Conservation (phyloP, 2,329 filamentous ascomycete genomes). For the Penicillium sp. region DNA sequence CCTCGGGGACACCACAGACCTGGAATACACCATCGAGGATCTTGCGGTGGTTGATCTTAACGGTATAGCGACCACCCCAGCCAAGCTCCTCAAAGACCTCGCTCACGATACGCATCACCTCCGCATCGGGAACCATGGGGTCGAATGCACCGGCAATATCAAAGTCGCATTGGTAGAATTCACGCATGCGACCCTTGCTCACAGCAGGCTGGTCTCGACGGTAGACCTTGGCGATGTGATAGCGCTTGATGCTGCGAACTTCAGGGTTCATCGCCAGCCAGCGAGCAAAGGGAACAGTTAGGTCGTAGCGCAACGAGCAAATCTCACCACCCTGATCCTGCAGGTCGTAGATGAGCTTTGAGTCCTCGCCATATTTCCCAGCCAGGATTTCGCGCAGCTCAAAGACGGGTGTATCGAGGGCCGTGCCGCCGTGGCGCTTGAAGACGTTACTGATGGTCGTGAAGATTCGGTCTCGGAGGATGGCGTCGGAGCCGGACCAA, state of each 20-base stretch:
- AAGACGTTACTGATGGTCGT: slow-evolving; percentile 69
- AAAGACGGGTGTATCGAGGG: slow-evolving; percentile 77
- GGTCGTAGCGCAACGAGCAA: slow-evolving; percentile 76
- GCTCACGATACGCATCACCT: slow-evolving; percentile 75
- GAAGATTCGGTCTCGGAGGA: slow-evolving; percentile 76
- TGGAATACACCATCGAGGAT: slow-evolving; percentile 89
- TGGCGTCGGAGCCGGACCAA: slow-evolving; percentile 72
- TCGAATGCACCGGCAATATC: slow-evolving; percentile 86
- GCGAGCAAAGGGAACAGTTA: slow-evolving; percentile 84
- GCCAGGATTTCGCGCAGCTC: slow-evolving; percentile 80
- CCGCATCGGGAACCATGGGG: slow-evolving; percentile 85
- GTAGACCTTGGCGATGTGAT: slow-evolving; percentile 92
- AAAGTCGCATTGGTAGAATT: slow-evolving; percentile 97
- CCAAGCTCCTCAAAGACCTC: slow-evolving; percentile 80
- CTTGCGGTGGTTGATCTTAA: slow-evolving; percentile 93
- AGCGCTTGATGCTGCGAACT: slow-evolving; percentile 80
- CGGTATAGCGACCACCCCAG: slow-evolving; percentile 68
- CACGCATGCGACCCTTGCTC: slow-evolving; percentile 85
- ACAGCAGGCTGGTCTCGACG: slow-evolving; percentile 76
- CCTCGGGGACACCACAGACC: slow-evolving; percentile 78
- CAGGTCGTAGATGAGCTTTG: slow-evolving; percentile 85
- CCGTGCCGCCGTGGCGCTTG: slow-evolving; percentile 73
- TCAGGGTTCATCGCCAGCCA: slow-evolving; percentile 88
- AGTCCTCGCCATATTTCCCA: slow-evolving; percentile 89
- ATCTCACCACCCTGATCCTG: slow-evolving; percentile 83